Base-by-base conservation (phyloP, 2,329 filamentous ascomycete genomes). In the Pseudogymnoascus sp. region DNA sequence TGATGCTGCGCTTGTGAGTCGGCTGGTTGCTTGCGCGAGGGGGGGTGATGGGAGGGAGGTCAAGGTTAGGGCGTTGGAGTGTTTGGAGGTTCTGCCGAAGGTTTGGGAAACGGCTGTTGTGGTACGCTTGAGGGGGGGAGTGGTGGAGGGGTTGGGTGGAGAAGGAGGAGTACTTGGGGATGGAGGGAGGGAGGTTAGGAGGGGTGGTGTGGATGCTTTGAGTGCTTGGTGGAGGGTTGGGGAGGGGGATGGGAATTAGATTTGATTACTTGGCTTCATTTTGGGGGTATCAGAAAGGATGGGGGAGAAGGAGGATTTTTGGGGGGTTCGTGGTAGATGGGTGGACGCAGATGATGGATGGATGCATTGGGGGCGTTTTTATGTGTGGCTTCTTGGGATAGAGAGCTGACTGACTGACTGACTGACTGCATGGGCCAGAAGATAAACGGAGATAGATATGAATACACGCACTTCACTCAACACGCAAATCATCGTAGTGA, bases 1-100 rank as follows among this genome's bases (percentile, higher is more conserved):
- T 61, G 61, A 71, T 4, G 64, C 69, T 57, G 64, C 63, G 6
- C 60, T 72, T 0, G 68, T 72, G 22, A 66, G 64, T n/a, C 62
- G 66, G 1, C 67, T 72, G 66, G 18, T 54, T 5, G 30, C 14
- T 1, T 54, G 47, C 9, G 25, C 30, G 1, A 12, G 1, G 3
- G 16, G 47, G 1, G 18, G 6, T 4, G 22, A 18, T 3, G 8
- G 11, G 3, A 32, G 25, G 2, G 47, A 54, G 4, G 30, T 32
- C 1, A 54, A 32, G 47, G 61, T 61, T 1, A 63, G 65, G 18
- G 70, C 70, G 9, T 38, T 71, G n/a, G 66, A 70, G n/a, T 67
- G 70, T 12, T 50, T 72, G 4, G 62, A 58, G n/a, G 22, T 63
- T 12, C 35, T 72, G 4, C 62, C 67, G 4, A 64, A 63, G 18